phyloP scores from a whole-genome alignment of 345 rosid genomes.

The Hypericum androsaemum region DNA sequence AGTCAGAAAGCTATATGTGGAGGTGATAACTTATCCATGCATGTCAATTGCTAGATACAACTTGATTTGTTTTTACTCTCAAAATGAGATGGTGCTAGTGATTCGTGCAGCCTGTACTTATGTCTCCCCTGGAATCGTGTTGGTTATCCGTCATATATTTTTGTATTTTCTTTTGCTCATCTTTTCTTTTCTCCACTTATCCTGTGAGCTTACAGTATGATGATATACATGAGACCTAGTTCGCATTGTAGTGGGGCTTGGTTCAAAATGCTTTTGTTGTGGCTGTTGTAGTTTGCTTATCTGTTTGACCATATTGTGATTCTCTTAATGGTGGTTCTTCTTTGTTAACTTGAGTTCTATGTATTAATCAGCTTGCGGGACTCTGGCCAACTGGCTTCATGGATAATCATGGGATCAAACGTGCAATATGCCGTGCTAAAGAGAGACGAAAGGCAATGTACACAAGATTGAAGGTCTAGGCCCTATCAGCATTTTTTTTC shows the following conservation, averaged over 20 bases:
- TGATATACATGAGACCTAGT: neutral
- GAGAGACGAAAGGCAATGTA: slow-evolving; percentile 49
- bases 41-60: neutral
- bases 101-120: neutral
- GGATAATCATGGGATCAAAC: slow-evolving; percentile 88
- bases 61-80: neutral
- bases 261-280: slow-evolving; percentile 16
- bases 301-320: too few species aligned
- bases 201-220: neutral
- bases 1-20: slow-evolving; percentile 29
- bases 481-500: neutral
- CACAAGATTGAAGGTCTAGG: slow-evolving; percentile 14
- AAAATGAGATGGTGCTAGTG: neutral
- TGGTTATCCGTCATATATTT: neutral
- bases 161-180: neutral
- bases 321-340: too few species aligned
- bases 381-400: slow-evolving; percentile 78
- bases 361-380: slow-evolving; percentile 57
- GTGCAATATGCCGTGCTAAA: slow-evolving; percentile 78
- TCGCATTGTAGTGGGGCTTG: neutral
- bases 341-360: slow-evolving; percentile 10
- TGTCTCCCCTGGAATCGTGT: neutral
- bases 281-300: too few species aligned
- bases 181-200: neutral
- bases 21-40: slow-evolving; percentile 22